Conservation (phyloP, 805 yeast species). For the Starmerella vitae region DNA sequence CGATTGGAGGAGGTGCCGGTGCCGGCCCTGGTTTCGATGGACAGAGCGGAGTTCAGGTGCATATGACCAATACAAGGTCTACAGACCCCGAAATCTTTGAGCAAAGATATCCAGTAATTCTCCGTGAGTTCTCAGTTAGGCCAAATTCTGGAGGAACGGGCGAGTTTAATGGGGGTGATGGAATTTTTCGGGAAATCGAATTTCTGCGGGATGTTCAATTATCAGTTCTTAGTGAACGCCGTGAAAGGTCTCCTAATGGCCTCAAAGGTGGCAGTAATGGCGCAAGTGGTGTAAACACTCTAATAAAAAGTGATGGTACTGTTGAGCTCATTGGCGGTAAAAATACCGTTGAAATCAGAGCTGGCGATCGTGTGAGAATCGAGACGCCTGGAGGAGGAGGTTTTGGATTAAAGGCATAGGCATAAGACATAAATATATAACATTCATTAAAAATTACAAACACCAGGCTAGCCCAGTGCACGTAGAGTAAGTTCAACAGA, state of each 20-base stretch:
- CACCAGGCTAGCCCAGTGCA: conserved; percentile 23
- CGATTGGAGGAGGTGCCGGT: conserved; percentile 93
- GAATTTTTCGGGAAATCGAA: conserved; percentile 74
- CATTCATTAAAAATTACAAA: too few species aligned
- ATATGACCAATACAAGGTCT: conserved; percentile 86
- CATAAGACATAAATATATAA: not conserved
- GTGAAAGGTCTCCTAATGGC: conserved; percentile 78
- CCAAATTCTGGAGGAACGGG: conserved; percentile 72
- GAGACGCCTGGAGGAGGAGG: conserved; percentile 85
- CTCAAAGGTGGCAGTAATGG: conserved; percentile 73
- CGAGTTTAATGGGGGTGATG: conserved; percentile 62
- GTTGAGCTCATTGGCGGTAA: conserved; percentile 48
- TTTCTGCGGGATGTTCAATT: conserved; percentile 59
- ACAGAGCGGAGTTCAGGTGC: conserved; percentile 79
- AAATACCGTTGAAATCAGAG: conserved; percentile 40
- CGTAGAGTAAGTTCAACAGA: conserved; percentile 58
- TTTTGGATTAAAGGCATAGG: conserved; percentile 44
- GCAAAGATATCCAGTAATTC: conserved; percentile 70
- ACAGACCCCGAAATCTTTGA: conserved; percentile 86
- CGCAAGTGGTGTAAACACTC: conserved; percentile 48
- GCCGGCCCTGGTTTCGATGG: conserved; percentile 84
- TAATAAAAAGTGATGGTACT: conserved; percentile 25
- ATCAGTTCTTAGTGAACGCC: conserved; percentile 73
- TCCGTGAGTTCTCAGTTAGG: conserved; percentile 60
- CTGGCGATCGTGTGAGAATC: conserved; percentile 57